Evolutionary conservation across 257 asterid species (phyloP), one percentile per base, ranked within the genome.

Genomic region (Fraxinus cuspidata): DNA sequence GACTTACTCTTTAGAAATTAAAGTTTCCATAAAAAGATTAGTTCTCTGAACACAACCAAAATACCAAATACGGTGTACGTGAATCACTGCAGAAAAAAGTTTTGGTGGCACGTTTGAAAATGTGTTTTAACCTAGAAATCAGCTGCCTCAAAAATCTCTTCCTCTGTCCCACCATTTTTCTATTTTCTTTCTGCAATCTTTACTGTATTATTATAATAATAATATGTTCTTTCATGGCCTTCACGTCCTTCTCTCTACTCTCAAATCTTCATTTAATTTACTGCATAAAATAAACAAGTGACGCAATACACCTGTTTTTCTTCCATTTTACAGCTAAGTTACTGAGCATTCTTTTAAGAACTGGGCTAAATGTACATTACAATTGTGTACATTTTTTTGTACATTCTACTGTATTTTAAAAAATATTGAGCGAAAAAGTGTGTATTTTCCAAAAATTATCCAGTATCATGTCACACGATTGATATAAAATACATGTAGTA

Each of bases 211-310:
- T n/a, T n/a, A n/a, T n/a, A n/a, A n/a, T n/a, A n/a, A n/a, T 56
- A 19, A 77, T 21, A 12, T 23, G 27, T 3, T 23, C 19, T n/a
- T 15, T 78, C 34, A 79, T 83, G 83, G 82, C 78, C 83, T 51
- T 69, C 87, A 85, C 87, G 89, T 79, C 81, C 73, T 9, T 74
- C 72, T 28, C 73, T 37, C n/a, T 32, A 38, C 79, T 81, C 28
- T 68, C 58, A 15, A 21, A 13, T 16, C n/a, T n/a, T 34, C 16
- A 23, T n/a, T 6, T 23, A 23, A 4, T 25, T 53, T 19, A 58
- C 66, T 68, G 42, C 75, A 79, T 75, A 79, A 69, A 68, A 68
- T 79, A 73, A 79, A 69, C 72, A 31, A 78, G 68, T 78, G 76
- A 81, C 79, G 66, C 16, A 16, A 38, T 32, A 28, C 42, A 75